Evolutionary conservation across 176 grass and related monocot species (phyloP), one percentile per base, ranked within the genome.

Genomic region (Aegilops longissima): DNA sequence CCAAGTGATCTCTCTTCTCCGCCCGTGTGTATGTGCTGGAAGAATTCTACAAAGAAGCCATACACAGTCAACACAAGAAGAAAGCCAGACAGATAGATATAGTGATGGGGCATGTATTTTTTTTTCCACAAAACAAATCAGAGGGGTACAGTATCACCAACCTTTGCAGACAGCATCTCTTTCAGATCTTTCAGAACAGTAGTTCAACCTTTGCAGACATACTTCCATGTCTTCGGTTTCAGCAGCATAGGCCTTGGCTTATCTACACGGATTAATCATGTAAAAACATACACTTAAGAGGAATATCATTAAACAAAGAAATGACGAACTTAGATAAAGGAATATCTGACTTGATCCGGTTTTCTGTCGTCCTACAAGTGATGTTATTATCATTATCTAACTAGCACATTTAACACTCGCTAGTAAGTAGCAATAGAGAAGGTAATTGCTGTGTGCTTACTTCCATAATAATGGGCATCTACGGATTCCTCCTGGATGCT

Each of bases 401-500:
- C 23, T 64, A 64, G 23, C 25, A 27, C 61, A 64, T 27, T 64
- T 64, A 64, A 27, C 45, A 66, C 3, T 5, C 0, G 3, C n/a
- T 12, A 25, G 23, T 12, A 62, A 24, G 8, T 27, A 62, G 3
- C 5, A 64, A 12, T 9, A 27, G 1, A 66, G 12, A 66, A 66
- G 27, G 12, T 31, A 33, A 6, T 17, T 31, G 1, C 0, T 66
- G 27, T 0, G 5, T 66, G 27, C 65, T 31, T 67, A 36, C 11
- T 12, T 82, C 16, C 8, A 49, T 56, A 39, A 5, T 1, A 5
- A 16, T 5, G 24, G 12, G 5, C 11, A 44, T 73, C 9, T 27
- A 29, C 1, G 0, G 0, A 0, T 47, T 5, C 59, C 0, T 0
- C 0, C 16, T 20, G 0, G 8, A 86, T 3, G 51, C 6, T 24